Conservation (phyloP, 768 basidiomycete genomes). For the Pulveroboletus sp. region DNA sequence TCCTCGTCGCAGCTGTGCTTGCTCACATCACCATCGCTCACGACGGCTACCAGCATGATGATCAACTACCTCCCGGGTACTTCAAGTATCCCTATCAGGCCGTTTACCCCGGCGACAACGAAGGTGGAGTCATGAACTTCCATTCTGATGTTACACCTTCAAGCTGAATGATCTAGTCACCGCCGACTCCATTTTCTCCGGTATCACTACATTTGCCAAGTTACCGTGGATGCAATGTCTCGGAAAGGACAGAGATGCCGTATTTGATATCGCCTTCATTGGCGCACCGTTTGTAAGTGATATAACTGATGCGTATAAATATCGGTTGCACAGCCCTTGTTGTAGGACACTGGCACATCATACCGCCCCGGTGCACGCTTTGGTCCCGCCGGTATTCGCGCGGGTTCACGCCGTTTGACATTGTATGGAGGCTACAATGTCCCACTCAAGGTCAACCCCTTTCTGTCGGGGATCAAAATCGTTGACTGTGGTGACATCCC, state of each 20-base stretch:
- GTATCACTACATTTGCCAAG: slow-evolving; percentile 81
- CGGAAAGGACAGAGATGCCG: slow-evolving; percentile 48
- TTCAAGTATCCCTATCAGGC: slow-evolving; percentile 63
- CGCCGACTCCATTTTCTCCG: slow-evolving; percentile 75
- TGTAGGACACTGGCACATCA: slow-evolving; percentile 65
- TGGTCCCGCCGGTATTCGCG: slow-evolving; percentile 78
- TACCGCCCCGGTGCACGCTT: slow-evolving; percentile 84
- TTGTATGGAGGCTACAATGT: slow-evolving; percentile 78
- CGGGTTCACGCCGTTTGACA: slow-evolving; percentile 70
- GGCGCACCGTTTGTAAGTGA: slow-evolving; percentile 70
- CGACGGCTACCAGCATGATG: slow-evolving; percentile 38
- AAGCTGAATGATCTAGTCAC: slow-evolving; percentile 44
- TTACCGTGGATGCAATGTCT: slow-evolving; percentile 83
- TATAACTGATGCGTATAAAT: neutral
- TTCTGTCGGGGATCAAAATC: slow-evolving; percentile 58
- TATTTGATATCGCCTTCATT: slow-evolving; percentile 79
- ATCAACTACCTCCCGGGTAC: slow-evolving; percentile 64
- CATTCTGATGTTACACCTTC: neutral
- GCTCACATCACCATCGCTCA: slow-evolving; percentile 31
- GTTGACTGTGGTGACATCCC: slow-evolving; percentile 79
- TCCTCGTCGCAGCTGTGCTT: slow-evolving; percentile 26
- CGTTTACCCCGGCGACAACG: slow-evolving; percentile 47
- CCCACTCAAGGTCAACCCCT: slow-evolving; percentile 68
- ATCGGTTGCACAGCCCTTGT: neutral
- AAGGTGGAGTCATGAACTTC: slow-evolving; percentile 37